Conservation (phyloP, 805 yeast genomes). For the Brettanomyces sp. region DNA sequence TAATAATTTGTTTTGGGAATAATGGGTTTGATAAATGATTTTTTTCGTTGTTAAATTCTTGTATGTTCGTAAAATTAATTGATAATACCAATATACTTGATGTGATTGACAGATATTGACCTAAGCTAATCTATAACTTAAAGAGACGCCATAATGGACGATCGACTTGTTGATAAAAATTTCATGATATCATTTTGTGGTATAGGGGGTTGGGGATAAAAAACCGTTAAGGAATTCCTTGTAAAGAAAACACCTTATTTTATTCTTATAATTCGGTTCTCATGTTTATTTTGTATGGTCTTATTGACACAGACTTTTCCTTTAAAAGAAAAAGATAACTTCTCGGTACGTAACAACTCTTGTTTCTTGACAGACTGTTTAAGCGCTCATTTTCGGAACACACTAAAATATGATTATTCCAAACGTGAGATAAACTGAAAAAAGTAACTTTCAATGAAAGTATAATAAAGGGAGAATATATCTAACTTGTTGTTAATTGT, state of each 20-base stretch:
- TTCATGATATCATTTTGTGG: constrained; percentile 2
- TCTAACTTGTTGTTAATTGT: neutral
- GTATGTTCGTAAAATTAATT: neutral
- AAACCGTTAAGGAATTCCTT: constrained; percentile 1
- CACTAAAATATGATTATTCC: neutral
- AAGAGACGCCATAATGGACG: constrained; percentile 20
- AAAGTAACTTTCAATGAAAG: neutral
- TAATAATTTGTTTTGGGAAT: neutral
- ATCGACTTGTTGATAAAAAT: constrained; percentile 2
- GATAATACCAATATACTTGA: neutral
- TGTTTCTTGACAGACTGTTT: constrained; percentile 6
- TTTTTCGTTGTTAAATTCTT: constrained; percentile 1
- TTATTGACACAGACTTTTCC: neutral
- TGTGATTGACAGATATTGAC: too few relatives aligned
- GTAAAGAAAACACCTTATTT: neutral
- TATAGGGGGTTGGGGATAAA: neutral
- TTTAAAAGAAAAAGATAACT: constrained; percentile 2
- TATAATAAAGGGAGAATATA: neutral
- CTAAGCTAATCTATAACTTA: too few relatives aligned
- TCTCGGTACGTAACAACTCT: neutral
- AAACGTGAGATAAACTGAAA: neutral
- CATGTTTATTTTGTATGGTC: neutral
- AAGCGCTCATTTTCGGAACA: constrained; percentile 15
- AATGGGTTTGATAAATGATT: constrained; percentile 4
- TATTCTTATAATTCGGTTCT: neutral